Evolutionary conservation across 345 rosid species (phyloP), one percentile per base, ranked within the genome.

Genomic region (Cochlearia excelsa): DNA sequence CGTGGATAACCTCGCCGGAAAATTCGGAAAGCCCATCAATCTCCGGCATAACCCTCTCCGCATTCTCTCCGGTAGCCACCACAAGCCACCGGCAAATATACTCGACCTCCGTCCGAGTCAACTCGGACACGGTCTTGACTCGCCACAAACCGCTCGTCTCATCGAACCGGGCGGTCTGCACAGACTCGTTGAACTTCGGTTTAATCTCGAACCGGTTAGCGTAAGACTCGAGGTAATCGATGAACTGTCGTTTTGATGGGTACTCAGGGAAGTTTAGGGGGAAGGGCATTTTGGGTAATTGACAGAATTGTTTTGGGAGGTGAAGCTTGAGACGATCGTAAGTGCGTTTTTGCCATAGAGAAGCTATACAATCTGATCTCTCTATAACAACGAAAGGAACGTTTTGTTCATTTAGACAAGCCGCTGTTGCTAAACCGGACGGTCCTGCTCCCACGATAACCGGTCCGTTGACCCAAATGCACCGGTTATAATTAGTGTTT

Each of bases 1-100:
- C 83, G 53, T 93, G 97, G n/a, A 81, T 46, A 29, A 93, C 84
- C 40, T 89, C 84, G 2, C 97, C 94, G 4, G 72, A 53, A 16
- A 89, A 92, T 47, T 85, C 88, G 0, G 66, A 31, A 40, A 86
- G 70, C 4, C 99, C 99, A 6, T 85, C 83, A 27, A 89, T 66
- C 1, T 81, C 94, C 27, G 99, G 97, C 70, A 59, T 63, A 44
- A 83, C 84, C 23, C 82, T 34, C 80, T 85, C 97, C 1, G 99
- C 97, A 72, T 93, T 89, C 72, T 89, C 97, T 1, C 99, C 97
- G 0, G 99, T 93, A 10, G 97, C 99, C 67, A 89, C 97, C 61
- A 93, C 95, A 1, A 93, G 87, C 97, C 97, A 93, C 53, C 80
- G 71, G 82, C 95, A 89, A 44, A 87, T 70, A 81, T 89, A 93